These are phyloP conservation scores for Backusella australiensis DNA, from an alignment of 192 early-diverging fungal species.

Conservation along the genomic window DNA sequence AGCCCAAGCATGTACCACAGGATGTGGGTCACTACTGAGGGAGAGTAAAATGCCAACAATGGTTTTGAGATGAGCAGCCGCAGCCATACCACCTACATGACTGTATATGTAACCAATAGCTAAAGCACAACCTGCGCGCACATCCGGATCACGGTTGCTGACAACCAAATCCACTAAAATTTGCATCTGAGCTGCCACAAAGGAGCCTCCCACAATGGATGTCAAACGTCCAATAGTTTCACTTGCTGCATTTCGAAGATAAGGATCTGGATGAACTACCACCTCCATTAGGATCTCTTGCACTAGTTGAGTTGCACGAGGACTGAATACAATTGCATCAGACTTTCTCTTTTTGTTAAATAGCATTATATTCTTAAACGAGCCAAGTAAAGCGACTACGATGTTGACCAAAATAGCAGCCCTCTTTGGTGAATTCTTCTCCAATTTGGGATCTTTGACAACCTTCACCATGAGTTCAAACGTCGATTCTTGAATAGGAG, in stretches of 20 bases:
- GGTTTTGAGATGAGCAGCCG: slow-evolving; percentile 76
- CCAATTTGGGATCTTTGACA: slow-evolving; percentile 60
- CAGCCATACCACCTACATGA: slow-evolving; percentile 88
- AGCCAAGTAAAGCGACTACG: slow-evolving; percentile 67
- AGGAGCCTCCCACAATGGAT: slow-evolving; percentile 59
- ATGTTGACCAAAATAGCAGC: slow-evolving; percentile 80
- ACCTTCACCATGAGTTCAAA: slow-evolving; percentile 73
- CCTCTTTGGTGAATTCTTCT: slow-evolving; percentile 69
- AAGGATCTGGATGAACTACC: slow-evolving; percentile 65
- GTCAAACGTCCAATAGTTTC: slow-evolving; percentile 83
- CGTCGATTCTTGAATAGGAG: slow-evolving; percentile 69
- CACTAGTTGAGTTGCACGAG: slow-evolving; percentile 19
- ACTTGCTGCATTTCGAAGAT: slow-evolving; percentile 72
- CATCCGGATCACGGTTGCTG: slow-evolving; percentile 89
- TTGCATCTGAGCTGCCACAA: slow-evolving; percentile 73
- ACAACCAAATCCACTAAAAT: slow-evolving; percentile 84
- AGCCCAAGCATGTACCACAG: slow-evolving; percentile 93
- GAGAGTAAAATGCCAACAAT: slow-evolving; percentile 89
- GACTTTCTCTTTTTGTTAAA: slow-evolving; percentile 12
- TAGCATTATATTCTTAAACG: slow-evolving; percentile 56
- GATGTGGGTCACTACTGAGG: slow-evolving; percentile 88
- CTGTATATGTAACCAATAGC: slow-evolving; percentile 88
- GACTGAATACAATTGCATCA: background rate
- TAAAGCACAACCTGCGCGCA: slow-evolving; percentile 87
- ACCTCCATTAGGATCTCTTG: slow-evolving; percentile 54